Percentiles rank a stretch among this genome's conserved stretches.
phyloP scores from a whole-genome alignment of 352 stramenopile species.

The Phytopythium montanum region DNA sequence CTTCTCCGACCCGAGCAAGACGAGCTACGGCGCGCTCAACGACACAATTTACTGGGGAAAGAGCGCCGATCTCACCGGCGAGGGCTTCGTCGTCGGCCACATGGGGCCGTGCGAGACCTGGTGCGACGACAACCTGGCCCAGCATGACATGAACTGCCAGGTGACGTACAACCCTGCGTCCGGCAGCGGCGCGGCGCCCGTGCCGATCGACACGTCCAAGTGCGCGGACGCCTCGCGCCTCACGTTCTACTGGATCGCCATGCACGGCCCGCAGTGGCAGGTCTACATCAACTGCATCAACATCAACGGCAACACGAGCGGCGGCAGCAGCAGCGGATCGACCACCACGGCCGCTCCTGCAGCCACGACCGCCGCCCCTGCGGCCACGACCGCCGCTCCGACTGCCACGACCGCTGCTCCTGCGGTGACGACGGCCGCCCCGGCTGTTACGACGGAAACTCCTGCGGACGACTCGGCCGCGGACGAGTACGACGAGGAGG shows the following conservation, averaged over 20 bases:
- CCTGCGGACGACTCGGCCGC: background rate
- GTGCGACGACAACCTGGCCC: conserved; percentile 31
- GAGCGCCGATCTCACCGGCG: conserved; percentile 24
- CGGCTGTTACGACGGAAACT: background rate
- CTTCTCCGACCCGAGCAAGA: conserved; percentile 35
- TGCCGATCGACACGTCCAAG: conserved; percentile 34
- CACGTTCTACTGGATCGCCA: conserved; percentile 53
- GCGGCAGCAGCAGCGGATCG: conserved; percentile 4
- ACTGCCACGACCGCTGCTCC: conserved; percentile 10
- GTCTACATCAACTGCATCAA: conserved; percentile 48
- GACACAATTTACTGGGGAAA: conserved; percentile 38
- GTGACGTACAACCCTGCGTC: conserved; percentile 22
- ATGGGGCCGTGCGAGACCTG: conserved; percentile 40
- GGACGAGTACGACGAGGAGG: conserved; percentile 4
- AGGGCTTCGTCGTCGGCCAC: conserved; percentile 35
- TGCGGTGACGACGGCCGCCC: too few species aligned
- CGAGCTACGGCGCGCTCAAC: conserved; percentile 24
- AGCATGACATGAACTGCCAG: conserved; percentile 36
- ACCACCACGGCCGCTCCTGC: background rate
- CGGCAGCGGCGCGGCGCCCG: conserved; percentile 18
- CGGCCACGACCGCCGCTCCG: conserved; percentile 4
- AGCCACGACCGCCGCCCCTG: conserved; percentile 1
- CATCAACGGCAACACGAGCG: conserved; percentile 17
- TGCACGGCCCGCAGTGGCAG: conserved; percentile 49
- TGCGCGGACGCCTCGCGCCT: conserved; percentile 33